Conservation (phyloP, 2,329 filamentous ascomycete species). For the Metarhizium humberi region DNA sequence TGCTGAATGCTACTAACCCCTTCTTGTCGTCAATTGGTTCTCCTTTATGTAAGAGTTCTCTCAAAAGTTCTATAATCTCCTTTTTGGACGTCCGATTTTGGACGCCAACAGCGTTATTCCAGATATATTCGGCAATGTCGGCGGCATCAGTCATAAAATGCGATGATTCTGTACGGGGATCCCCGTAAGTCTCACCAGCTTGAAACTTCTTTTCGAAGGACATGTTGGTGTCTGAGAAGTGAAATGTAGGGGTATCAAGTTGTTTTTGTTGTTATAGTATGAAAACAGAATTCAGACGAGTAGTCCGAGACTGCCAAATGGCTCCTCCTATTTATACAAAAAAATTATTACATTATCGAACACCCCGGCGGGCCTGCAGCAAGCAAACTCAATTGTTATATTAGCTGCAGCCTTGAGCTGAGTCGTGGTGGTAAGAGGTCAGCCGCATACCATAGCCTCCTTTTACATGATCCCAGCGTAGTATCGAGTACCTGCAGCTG, state of each 20-base stretch:
- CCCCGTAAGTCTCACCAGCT: slow-evolving; percentile 26
- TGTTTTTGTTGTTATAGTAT: neutral
- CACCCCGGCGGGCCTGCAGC: too few relatives aligned
- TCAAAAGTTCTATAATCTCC: slow-evolving; percentile 22
- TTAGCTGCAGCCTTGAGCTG: too few relatives aligned
- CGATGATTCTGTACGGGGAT: slow-evolving; percentile 13
- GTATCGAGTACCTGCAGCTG: too few relatives aligned
- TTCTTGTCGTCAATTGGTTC: slow-evolving; percentile 42
- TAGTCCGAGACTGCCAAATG: too few relatives aligned
- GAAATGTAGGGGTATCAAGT: neutral
- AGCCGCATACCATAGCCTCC: too few relatives aligned
- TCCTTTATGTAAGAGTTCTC: slow-evolving; percentile 28
- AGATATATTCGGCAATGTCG: slow-evolving; percentile 22
- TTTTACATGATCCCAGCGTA: too few relatives aligned
- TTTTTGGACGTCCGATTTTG: slow-evolving; percentile 16
- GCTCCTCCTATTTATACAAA: too few relatives aligned
- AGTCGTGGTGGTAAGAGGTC: too few relatives aligned
- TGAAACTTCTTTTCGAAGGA: slow-evolving; percentile 26
- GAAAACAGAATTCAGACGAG: neutral
- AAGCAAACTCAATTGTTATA: too few relatives aligned
- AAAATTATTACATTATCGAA: too few relatives aligned
- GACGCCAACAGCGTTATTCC: slow-evolving; percentile 21
- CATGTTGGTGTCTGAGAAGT: slow-evolving; percentile 14
- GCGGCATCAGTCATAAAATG: slow-evolving; percentile 22
- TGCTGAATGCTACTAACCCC: neutral